Base-by-base conservation (phyloP, 2,329 filamentous ascomycete species). In the Cercospora canescens region DNA sequence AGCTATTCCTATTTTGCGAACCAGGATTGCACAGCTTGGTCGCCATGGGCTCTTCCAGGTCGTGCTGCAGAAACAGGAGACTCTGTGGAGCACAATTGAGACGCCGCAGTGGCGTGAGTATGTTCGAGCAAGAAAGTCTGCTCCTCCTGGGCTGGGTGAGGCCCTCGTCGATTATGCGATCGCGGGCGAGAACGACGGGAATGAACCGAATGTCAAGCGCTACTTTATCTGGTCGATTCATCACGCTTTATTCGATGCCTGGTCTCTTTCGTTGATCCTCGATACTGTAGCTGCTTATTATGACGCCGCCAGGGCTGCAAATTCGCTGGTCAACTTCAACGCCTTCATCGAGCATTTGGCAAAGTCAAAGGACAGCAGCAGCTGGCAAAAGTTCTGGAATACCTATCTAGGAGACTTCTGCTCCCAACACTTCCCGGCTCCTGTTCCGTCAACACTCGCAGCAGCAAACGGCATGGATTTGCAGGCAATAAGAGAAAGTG, bases 181-280 rank as follows among this genome's bases (percentile, higher is more conserved):
- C n/a, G 39, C n/a, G 9, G 21, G n/a, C 11, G 39, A 45, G n/a
- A 41, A 41, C 18, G 37, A 41, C 37, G 16, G 18, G 37, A 18
- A 41, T n/a, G 37, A 41, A 12, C 11, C 6, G 16, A 41, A 62
- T 34, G 60, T 45, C 32, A 55, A 41, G 14, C 18, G 65, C 24
- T 73, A 72, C 50, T 69, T 77, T 59, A 71, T 78, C 6, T 74
- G 74, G 68, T 79, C 75, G 30, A 71, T 78, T 14, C 79, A 81
- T 58, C 79, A 81, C 67, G 74, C 75, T 1, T 55, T 80, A 0
- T 81, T 80, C 64, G 79, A 81, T 70, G 78, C 78, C 0, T 80
- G 76, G 76, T 77, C 76, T 2, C 72, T 77, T 67, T 72, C 75
- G 1, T 67, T 80, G 18, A 70, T 81, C 14, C 66, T 79, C 11